Conservation (phyloP, 2,329 filamentous ascomycete species). For the Xylaria sp. region DNA sequence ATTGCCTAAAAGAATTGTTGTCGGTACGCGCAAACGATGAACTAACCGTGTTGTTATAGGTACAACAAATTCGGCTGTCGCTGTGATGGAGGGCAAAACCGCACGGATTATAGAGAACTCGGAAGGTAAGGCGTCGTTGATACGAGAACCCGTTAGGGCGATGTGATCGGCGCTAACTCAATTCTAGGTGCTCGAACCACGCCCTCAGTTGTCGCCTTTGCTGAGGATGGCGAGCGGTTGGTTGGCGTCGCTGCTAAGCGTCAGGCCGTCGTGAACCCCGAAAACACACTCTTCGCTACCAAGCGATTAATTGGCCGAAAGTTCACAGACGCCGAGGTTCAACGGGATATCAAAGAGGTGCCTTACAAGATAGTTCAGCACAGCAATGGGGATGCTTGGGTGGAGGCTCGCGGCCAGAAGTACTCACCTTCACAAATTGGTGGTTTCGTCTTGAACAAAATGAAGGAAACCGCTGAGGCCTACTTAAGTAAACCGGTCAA, state of each 20-base stretch:
- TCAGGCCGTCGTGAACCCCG: constrained; percentile 97
- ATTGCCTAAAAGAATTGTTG: too few species aligned
- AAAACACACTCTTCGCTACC: constrained; percentile 97
- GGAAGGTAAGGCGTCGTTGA: constrained; percentile 71
- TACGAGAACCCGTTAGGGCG: constrained; percentile 24
- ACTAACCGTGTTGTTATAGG: constrained; percentile 54
- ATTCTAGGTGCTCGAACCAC: constrained; percentile 82
- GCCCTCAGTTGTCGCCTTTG: constrained; percentile 94
- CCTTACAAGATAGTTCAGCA: constrained; percentile 99
- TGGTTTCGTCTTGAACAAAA: constrained; percentile 96
- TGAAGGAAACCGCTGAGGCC: constrained; percentile 98
- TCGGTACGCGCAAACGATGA: neutral
- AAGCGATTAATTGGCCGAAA: constrained; percentile 99
- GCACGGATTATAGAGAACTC: constrained; percentile 98
- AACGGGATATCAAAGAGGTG: constrained; percentile 96
- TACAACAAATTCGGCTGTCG: constrained; percentile 97
- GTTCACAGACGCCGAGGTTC: constrained; percentile 92
- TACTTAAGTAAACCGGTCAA: constrained; percentile 91
- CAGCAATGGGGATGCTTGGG: constrained; percentile 95
- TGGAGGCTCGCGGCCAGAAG: constrained; percentile 90
- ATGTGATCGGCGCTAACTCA: constrained; percentile 31
- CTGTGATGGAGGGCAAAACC: constrained; percentile 95
- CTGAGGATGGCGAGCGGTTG: constrained; percentile 93
- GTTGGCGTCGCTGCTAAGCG: constrained; percentile 98
- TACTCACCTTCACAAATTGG: constrained; percentile 99